Conservation (phyloP, 257 asterid species). For the Phtheirospermum japonicum region DNA sequence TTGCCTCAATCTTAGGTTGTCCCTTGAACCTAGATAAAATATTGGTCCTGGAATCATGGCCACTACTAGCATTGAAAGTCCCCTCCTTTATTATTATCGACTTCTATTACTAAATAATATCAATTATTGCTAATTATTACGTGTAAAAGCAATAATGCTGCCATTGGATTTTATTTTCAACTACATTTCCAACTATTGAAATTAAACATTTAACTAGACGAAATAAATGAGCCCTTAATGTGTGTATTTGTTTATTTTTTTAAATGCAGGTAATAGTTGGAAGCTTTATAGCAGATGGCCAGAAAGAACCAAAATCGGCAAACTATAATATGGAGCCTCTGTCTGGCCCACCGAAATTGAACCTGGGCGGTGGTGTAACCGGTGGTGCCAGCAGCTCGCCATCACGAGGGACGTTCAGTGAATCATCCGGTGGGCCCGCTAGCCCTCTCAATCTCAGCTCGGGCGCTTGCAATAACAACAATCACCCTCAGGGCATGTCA, state of each 20-base stretch:
- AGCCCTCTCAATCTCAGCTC: constrained; percentile 50
- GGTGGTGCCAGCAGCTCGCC: constrained; percentile 52
- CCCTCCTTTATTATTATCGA: too few relatives aligned
- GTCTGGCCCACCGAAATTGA: constrained; percentile 37
- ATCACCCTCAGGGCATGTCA: constrained; percentile 28
- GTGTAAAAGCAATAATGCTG: too few relatives aligned
- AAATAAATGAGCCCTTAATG: too few relatives aligned
- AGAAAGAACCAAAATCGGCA: constrained; percentile 35
- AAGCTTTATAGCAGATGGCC: constrained; percentile 43
- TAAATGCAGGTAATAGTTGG: constrained; percentile 53
- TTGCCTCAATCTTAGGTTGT: too few relatives aligned
- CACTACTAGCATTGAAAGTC: too few relatives aligned
- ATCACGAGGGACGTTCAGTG: constrained; percentile 47
- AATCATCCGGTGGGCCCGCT: constrained; percentile 50
- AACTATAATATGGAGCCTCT: constrained; percentile 32
- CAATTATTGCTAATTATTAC: too few relatives aligned
- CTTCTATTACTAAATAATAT: too few relatives aligned
- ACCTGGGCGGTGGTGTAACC: constrained; percentile 31
- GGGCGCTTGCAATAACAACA: constrained; percentile 38
- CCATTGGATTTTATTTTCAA: background rate
- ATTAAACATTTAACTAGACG: too few relatives aligned
- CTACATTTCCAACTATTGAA: background rate
- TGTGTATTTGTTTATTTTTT: background rate
- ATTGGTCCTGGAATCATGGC: too few relatives aligned
- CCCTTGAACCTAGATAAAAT: too few relatives aligned